Base-by-base conservation (phyloP, 768 basidiomycete genomes). In the Cyclocybe cylindracea region DNA sequence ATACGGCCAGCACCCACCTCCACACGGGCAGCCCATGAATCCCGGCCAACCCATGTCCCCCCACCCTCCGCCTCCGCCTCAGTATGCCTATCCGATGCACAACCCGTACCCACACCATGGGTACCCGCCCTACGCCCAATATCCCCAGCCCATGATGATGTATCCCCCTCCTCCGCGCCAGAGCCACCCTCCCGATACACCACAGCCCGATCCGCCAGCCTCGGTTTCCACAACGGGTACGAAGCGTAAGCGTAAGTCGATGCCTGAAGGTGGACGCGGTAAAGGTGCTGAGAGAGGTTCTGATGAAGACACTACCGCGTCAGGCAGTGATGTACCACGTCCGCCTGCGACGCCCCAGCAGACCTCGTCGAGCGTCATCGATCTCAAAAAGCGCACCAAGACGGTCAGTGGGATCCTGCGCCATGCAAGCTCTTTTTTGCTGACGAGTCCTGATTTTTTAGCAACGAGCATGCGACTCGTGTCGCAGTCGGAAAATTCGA, bases 401-500 rank as follows among this genome's bases (percentile, higher is more conserved):
- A 96, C 91, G 10, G 88, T 89, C 66, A 10, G 70, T 58, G 7
- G 14, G 14, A 42, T 49, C 29, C 29, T 44, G 38, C 46, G 37
- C 9, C 8, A 41, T 18, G 51, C 43, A 29, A 42, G 18, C 37
- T 46, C 18, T 58, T 43, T 46, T 50, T 50, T 39, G 5, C 41
- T 42, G 31, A 38, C 42, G 53, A 44, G 55, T 38, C 7, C 24
- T 39, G 10, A 40, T 13, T 34, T 43, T 60, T 18, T 48, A 79
- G 67, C 79, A 81, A 75, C 84, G 94, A 46, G 94, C 94, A 6
- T 96, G 94, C 64, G 94, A 96, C 66, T 89, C 88, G 36, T 95
- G 93, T 71, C 84, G 93, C 43, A 86, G 83, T 63, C 86, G 92
- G 55, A 95, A 96, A 78, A 94, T 96, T 66, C 81, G 93, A 77